Base-by-base conservation (phyloP, 257 asterid species). In the Capsicum rhomboideum region DNA sequence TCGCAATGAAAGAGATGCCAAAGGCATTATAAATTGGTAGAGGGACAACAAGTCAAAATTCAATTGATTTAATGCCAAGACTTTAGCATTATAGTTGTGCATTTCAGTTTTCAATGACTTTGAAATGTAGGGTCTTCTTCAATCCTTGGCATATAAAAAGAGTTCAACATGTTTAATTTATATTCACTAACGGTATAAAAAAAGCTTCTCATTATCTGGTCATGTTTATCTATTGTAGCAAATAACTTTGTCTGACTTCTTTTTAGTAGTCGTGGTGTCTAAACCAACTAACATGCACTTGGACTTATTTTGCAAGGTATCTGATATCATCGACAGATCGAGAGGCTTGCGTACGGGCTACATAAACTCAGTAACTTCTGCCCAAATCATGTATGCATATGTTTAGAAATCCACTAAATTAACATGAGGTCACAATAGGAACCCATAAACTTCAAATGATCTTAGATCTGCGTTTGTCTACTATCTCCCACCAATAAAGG, bases 1-100 rank as follows among this genome's bases (percentile, higher is more conserved):
- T 49, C 10, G 13, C 56, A 23, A 23, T 50, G 63, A 77, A 77
- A 77, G 82, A 50, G 26, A 77, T 77, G 82, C 26, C 63, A 50
- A 50, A 49, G 6, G 40, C 63, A 75, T 23, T 75, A 75, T 75
- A 77, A 75, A 50, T 77, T 50, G 63, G 50, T 50, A 28, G 63
- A 52, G 17, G 46, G 61, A 17, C 63, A 77, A 50, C 0, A 50
- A 77, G 63, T 50, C 82, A 77, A 26, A 77, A 50, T 26, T 26
- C 46, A 77, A 77, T 77, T 50, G 63, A 77, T 77, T 49, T 40
- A 16, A 49, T 10, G 34, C 11, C 34, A 71, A 40, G 55, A 71
- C 55, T 71, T 37, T 10, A 77, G 44, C 42, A 77, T 50, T 49
- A 26, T 49, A 26, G 18, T 50, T 77, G 16, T 77, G 42, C 63